These are phyloP conservation scores for Eragrostis nindensis DNA, from an alignment of 176 grass and related monocot species.

Conservation along the genomic window DNA sequence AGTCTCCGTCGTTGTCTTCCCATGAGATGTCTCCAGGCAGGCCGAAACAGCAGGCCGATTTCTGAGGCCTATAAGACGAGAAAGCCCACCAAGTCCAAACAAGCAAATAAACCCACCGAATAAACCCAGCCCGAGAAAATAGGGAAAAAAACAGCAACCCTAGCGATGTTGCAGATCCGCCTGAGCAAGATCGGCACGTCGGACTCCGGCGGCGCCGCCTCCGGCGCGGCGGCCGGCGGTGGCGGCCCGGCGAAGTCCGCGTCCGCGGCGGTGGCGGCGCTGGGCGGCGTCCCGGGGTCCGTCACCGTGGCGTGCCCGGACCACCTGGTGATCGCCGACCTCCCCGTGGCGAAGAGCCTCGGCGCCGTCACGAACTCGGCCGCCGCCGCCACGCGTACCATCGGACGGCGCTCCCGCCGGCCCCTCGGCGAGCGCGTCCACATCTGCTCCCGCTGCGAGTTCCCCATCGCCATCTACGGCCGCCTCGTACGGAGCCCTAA, in stretches of 20 bases:
- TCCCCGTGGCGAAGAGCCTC: conserved; percentile 83
- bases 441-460: conserved; percentile 86
- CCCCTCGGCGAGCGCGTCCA: conserved; percentile 87
- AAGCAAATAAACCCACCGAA: conserved; percentile 27
- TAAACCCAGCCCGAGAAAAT: conserved; percentile 8
- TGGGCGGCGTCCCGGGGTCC: conserved; percentile 45
- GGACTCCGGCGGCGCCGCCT: conserved; percentile 47
- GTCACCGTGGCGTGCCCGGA: conserved; percentile 86
- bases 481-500: conserved; percentile 66
- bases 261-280: conserved; percentile 27
- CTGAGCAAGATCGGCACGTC: conserved; percentile 69
- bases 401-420: conserved; percentile 79
- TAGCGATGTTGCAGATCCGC: conserved; percentile 85
- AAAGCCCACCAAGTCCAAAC: background rate
- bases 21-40: background rate
- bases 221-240: conserved; percentile 40
- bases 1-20: background rate
- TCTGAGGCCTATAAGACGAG: conserved; percentile 2
- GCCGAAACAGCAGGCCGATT: background rate
- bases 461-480: conserved; percentile 80
- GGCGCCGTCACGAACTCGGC: conserved; percentile 74
- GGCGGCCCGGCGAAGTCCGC: conserved; percentile 37
- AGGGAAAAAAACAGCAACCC: conserved; percentile 7
- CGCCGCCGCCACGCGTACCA: conserved; percentile 50
- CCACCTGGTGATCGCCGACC: conserved; percentile 80